These are phyloP conservation scores for Annulohypoxylon bovei DNA, from an alignment of 495 filamentous ascomycete genomes.

Conservation along the genomic window DNA sequence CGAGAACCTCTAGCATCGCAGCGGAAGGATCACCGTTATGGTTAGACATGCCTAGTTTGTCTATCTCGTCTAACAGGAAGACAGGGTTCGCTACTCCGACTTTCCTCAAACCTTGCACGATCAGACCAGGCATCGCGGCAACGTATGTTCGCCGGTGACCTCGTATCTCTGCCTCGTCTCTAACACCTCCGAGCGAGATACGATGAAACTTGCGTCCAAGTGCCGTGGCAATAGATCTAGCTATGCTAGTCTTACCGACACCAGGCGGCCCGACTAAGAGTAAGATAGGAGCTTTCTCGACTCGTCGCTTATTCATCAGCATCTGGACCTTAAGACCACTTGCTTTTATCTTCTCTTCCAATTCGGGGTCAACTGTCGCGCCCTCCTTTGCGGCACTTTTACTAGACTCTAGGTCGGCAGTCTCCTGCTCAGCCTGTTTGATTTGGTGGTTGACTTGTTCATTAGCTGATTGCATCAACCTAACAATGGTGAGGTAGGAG, in stretches of 20 bases:
- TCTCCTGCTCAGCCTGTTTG: slow-evolving; percentile 69
- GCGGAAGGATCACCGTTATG: slow-evolving; percentile 97
- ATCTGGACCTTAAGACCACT: slow-evolving; percentile 70
- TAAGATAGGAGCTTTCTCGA: slow-evolving; percentile 95
- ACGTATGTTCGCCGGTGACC: slow-evolving; percentile 98
- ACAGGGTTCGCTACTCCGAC: slow-evolving; percentile 96
- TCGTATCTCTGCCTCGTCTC: slow-evolving; percentile 96
- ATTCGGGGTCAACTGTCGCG: slow-evolving; percentile 41
- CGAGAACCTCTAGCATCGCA: slow-evolving; percentile 98
- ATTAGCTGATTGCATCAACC: slow-evolving; percentile 91
- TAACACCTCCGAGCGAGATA: slow-evolving; percentile 94
- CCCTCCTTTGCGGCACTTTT: slow-evolving; percentile 45
- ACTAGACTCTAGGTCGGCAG: slow-evolving; percentile 56
- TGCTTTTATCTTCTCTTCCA: slow-evolving; percentile 57
- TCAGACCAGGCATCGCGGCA: slow-evolving; percentile 95
- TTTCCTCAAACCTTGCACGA: slow-evolving; percentile 95
- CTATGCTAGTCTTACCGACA: slow-evolving; percentile 95
- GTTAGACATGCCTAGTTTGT: slow-evolving; percentile 93
- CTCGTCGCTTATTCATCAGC: slow-evolving; percentile 76
- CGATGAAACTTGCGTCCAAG: slow-evolving; percentile 96
- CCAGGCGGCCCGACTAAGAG: slow-evolving; percentile 94
- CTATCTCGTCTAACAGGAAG: slow-evolving; percentile 96
- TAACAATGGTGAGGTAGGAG: slow-evolving; percentile 94
- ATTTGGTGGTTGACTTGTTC: slow-evolving; percentile 80
- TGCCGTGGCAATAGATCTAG: slow-evolving; percentile 90